Percentiles rank a stretch among this genome's conserved stretches.
These are phyloP conservation scores for Phytophthora pluvialis DNA, from an alignment of 352 stramenopile genomes.

Conservation along the genomic window DNA sequence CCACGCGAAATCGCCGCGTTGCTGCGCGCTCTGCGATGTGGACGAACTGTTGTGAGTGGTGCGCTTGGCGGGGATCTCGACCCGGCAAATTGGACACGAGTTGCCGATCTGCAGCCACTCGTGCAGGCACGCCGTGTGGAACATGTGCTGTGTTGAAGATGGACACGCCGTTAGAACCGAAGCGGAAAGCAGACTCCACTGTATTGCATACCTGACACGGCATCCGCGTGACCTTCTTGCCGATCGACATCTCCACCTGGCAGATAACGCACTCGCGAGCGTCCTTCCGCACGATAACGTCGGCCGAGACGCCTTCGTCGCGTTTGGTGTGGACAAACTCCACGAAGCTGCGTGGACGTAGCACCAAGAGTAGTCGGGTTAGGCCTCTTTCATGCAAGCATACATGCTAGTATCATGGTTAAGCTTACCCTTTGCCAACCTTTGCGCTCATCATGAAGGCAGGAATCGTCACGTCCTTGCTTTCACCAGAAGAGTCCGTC, in stretches of 20 bases:
- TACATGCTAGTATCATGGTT: neutral
- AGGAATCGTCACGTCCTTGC: constrained; percentile 61
- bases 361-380: neutral
- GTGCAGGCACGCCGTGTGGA: constrained; percentile 79
- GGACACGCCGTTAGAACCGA: constrained; percentile 6
- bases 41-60: constrained; percentile 30
- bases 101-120: constrained; percentile 87
- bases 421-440: constrained; percentile 61
- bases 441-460: constrained; percentile 83
- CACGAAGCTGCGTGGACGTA: constrained; percentile 50
- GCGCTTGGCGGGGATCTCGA: constrained; percentile 70
- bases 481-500: constrained; percentile 80
- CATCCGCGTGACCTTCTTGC: constrained; percentile 73
- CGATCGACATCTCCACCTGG: constrained; percentile 78
- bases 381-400: neutral
- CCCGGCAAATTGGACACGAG: constrained; percentile 83
- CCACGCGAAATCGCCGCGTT: constrained; percentile 68
- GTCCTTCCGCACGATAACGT: constrained; percentile 71
- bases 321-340: constrained; percentile 52
- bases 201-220: constrained; percentile 56
- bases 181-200: too few relatives aligned
- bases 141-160: constrained; percentile 63
- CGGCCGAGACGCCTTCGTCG: constrained; percentile 31
- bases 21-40: constrained; percentile 46
- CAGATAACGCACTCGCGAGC: constrained; percentile 84